Evolutionary conservation across 768 basidiomycete genomes (phyloP), one percentile per base, ranked within the genome.

Genomic region (Paxillus rubicundulus): DNA sequence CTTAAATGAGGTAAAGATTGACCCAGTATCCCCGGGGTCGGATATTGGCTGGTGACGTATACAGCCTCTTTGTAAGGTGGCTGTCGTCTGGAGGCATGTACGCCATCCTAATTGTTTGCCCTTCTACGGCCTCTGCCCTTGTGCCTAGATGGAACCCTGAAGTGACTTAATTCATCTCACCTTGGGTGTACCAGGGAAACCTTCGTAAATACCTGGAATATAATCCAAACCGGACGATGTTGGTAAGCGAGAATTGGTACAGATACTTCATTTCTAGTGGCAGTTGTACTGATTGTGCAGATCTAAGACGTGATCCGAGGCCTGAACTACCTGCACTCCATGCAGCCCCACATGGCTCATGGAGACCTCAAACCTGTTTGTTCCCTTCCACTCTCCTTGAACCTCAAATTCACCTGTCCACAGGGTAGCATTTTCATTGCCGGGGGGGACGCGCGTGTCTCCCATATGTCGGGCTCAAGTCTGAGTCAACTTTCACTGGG

Each of bases 391-490:
- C 33, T 32, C 6, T 27, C 16, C 24, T 39, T 17, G 20, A 9
- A 8, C 40, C 12, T 36, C 24, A 6, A 39, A 20, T 16, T 40
- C 42, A 34, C 66, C 18, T 61, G 62, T 61, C 9, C 34, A 0
- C 50, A 78, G 78, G 72, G 70, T 13, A 81, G 81, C 50, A 75
- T 82, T 42, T 70, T 81, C 18, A 69, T 81, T 16, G 74, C 74
- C 5, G 64, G 58, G 5, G 66, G 12, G 70, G 70, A 13, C 64
- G 66, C 21, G 80, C 79, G 10, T 78, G 77, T 49, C 66, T 81
- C 4, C 74, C 79, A 24, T 79, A 81, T 58, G 81, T 81, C 47
- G 80, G 80, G 14, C 64, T 81, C 20, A 53, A 14, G 9, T 24
- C 24, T 24, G 24, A 24, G 24, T 62, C 58, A 0, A 37, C 51